phyloP scores from a whole-genome alignment of 495 filamentous ascomycete genomes.

The Clohesyomyces aquaticus region DNA sequence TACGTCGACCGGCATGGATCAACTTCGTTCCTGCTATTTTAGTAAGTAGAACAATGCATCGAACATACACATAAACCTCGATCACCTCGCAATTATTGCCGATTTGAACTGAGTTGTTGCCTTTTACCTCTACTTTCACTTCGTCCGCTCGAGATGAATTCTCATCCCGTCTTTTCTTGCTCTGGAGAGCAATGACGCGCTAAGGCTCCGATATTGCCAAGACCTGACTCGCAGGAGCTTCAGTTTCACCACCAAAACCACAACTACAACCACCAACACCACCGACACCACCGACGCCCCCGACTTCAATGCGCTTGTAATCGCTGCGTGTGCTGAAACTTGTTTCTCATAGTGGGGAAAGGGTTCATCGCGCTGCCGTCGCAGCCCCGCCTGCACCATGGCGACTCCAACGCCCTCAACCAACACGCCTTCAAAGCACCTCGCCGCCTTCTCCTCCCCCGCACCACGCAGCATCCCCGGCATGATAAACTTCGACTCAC shows the following conservation, averaged over 20 bases:
- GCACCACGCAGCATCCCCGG: slow-evolving; percentile 46
- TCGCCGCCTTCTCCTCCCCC: slow-evolving; percentile 44
- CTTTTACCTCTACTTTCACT: neutral
- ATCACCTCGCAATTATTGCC: neutral
- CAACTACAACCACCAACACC: neutral
- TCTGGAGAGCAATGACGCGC: neutral
- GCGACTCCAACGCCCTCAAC: slow-evolving; percentile 44
- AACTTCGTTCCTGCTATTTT: too few relatives aligned
- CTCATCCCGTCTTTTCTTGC: too few relatives aligned
- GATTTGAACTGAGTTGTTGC: too few relatives aligned
- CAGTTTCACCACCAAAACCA: neutral
- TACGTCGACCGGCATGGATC: too few relatives aligned
- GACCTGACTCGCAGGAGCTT: slow-evolving; percentile 18
- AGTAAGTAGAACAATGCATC: too few relatives aligned
- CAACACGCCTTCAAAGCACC: slow-evolving; percentile 37
- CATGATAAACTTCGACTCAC: slow-evolving; percentile 42
- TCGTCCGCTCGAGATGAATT: too few relatives aligned
- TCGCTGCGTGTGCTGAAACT: too few relatives aligned
- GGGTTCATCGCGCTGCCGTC: neutral
- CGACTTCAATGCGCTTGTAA: too few relatives aligned
- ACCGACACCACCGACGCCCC: neutral
- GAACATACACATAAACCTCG: neutral
- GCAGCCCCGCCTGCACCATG: slow-evolving; percentile 33
- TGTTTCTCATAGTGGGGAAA: too few relatives aligned
- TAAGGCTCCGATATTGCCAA: slow-evolving; percentile 9